Conservation (phyloP, 2,329 filamentous ascomycete genomes). For the Sphaerulina vaccinii region DNA sequence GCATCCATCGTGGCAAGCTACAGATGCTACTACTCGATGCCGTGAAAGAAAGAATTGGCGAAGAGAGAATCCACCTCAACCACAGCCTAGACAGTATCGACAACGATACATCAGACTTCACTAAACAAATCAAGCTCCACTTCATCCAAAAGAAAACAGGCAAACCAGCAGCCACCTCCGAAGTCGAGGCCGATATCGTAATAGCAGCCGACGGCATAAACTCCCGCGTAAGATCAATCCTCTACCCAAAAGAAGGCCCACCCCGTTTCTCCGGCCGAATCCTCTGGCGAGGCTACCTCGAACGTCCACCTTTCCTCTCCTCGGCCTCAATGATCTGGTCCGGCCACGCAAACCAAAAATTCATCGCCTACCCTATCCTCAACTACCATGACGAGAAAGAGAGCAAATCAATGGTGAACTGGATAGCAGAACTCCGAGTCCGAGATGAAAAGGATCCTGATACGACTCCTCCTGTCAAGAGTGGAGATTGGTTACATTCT, state of each 20-base stretch:
- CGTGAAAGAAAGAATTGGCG: conserved; percentile 44
- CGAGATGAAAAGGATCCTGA: conserved; percentile 45
- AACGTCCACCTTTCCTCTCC: conserved; percentile 44
- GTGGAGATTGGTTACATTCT: conserved; percentile 45
- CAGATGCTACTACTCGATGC: conserved; percentile 47
- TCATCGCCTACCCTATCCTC: conserved; percentile 50
- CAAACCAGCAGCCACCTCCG: conserved; percentile 32
- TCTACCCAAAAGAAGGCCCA: conserved; percentile 48
- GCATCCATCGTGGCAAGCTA: conserved; percentile 48
- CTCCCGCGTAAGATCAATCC: conserved; percentile 41
- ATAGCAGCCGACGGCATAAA: conserved; percentile 50
- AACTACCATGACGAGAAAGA: conserved; percentile 26
- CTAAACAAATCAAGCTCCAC: conserved; percentile 8
- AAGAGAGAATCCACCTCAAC: conserved; percentile 41
- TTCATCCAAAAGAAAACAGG: conserved; percentile 20
- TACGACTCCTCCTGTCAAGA: conserved; percentile 43
- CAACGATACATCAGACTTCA: conserved; percentile 35
- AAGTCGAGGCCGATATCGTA: conserved; percentile 38
- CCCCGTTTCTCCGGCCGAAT: conserved; percentile 49
- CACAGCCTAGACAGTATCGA: conserved; percentile 41
- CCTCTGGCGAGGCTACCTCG: conserved; percentile 47
- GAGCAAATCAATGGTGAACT: conserved; percentile 45
- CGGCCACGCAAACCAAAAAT: conserved; percentile 49
- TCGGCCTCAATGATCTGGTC: conserved; percentile 49
- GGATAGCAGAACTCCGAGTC: conserved; percentile 49